Conservation (phyloP, 768 basidiomycete species). For the Collybiopsis luxurians region DNA sequence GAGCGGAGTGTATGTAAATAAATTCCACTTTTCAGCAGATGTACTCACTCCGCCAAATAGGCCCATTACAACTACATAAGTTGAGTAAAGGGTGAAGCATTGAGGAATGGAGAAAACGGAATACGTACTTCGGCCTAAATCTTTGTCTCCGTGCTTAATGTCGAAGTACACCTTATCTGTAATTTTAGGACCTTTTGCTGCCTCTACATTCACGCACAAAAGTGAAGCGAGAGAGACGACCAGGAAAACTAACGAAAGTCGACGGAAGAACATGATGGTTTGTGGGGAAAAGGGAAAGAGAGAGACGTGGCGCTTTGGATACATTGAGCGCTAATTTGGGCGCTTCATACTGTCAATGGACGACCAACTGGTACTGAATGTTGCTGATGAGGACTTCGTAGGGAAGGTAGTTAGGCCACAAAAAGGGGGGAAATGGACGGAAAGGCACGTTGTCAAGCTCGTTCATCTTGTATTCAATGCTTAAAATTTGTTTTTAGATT, state of each 20-base stretch:
- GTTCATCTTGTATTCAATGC: conserved; percentile 7
- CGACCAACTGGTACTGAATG: conserved; percentile 73
- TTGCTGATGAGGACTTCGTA: conserved; percentile 40
- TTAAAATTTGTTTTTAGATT: conserved; percentile 43
- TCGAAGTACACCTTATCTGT: conserved; percentile 96
- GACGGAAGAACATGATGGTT: conserved; percentile 55
- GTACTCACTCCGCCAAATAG: conserved; percentile 80
- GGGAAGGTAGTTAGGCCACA: conserved; percentile 25
- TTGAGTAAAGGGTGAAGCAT: too few species aligned
- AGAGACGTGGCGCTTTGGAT: conserved; percentile 12
- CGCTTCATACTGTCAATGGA: conserved; percentile 3
- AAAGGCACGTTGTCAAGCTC: conserved; percentile 50
- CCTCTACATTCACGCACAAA: conserved; percentile 73
- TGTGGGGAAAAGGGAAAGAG: conserved; percentile 14
- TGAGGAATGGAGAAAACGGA: conserved; percentile 9
- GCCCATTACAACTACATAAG: conserved; percentile 69
- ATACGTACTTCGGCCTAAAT: conserved; percentile 73
- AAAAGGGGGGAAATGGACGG: conserved; percentile 75
- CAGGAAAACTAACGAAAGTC: conserved; percentile 58
- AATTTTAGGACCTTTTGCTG: conserved; percentile 83
- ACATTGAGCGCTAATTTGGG: background rate
- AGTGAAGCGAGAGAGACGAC: conserved; percentile 63
- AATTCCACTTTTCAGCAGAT: too few species aligned
- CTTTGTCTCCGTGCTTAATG: conserved; percentile 87
- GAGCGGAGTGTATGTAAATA: background rate